Base-by-base conservation (phyloP, 495 filamentous ascomycete species). In the Baudoinia panamericana region DNA sequence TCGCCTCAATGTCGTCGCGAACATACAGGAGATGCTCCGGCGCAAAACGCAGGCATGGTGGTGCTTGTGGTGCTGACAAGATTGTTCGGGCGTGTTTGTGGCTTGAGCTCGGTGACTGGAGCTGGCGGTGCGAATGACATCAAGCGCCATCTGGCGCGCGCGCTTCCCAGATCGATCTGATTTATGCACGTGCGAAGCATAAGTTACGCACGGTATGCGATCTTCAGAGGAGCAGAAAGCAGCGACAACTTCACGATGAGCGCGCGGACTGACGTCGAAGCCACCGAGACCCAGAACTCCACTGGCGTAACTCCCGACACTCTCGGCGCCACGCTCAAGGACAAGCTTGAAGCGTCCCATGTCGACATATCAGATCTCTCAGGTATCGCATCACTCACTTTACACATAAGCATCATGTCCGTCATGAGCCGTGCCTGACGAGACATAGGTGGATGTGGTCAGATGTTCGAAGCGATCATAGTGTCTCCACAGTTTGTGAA, bases 341-440 rank as follows among this genome's bases (percentile, higher is more conserved):
- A 80, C 40, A 72, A 78, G 44, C 68, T 97, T 30, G 72, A 78
- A 39, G 88, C 88, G 11, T 71, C 71, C 28, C 74, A 92, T 63
- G 88, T 95, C 39, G 82, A 95, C 54, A 82, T 97, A 52, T 78
- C 82, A 49, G 90, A 97, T 59, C 74, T 88, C 63, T 93, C 84
- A 31, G 90, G 90, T 94, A 76, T 41, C 60, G 37, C 32, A 13
- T 21, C 36, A 35, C 21, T 21, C 3, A 18, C 39, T 20, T 28
- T 21, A 30, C 21, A 31, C 15, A 44, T 21, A 9, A 10, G 9
- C 0, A 23, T 39, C n/a, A 5, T 19, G 22, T 11, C 30, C 6
- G 15, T 2, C 4, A 31, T 22, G 24, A 11, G 27, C 13, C 42
- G 26, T 9, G 15, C 27, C 16, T 33, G 17, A 19, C 11, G 21